phyloP scores from a whole-genome alignment of 805 yeast species.

The Lachancea meyersii region DNA sequence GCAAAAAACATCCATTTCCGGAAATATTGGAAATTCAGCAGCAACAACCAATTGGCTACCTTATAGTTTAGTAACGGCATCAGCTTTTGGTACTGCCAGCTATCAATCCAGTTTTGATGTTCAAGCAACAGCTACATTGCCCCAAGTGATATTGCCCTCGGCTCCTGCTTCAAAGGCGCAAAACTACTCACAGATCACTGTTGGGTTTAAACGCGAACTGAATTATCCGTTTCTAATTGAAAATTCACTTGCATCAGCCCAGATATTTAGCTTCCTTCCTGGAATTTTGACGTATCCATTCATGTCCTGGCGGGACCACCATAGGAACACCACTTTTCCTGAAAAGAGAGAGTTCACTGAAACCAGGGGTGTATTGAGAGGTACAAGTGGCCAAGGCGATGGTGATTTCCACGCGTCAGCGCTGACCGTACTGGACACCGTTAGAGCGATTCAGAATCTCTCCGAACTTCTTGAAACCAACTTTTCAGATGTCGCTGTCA shows the following conservation, averaged over 20 bases:
- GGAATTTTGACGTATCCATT: slow-evolving; percentile 59
- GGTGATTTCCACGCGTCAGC: background rate
- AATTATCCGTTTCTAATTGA: slow-evolving; percentile 80
- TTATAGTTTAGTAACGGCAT: slow-evolving; percentile 17
- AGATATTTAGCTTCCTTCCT: slow-evolving; percentile 61
- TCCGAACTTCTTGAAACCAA: slow-evolving; percentile 13
- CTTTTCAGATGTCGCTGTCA: slow-evolving; percentile 46
- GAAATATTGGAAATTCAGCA: no score
- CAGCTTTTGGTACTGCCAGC: slow-evolving; percentile 27
- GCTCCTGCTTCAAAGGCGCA: slow-evolving; percentile 32
- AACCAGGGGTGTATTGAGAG: no score
- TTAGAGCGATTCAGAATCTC: background rate
- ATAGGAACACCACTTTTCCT: slow-evolving; percentile 10
- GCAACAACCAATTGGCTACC: slow-evolving; percentile 16
- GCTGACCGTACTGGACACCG: background rate
- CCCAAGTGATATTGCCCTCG: slow-evolving; percentile 33
- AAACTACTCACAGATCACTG: slow-evolving; percentile 15
- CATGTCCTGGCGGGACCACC: slow-evolving; percentile 17
- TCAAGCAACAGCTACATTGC: slow-evolving; percentile 34
- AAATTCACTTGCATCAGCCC: slow-evolving; percentile 78
- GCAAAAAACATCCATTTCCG: background rate
- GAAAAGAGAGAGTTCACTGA: no score
- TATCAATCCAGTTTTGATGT: slow-evolving; percentile 31
- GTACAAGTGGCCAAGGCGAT: no score
- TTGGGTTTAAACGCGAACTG: slow-evolving; percentile 55